Base-by-base conservation (phyloP, 2,329 filamentous ascomycete species). In the Curvularia hawaiiensis region DNA sequence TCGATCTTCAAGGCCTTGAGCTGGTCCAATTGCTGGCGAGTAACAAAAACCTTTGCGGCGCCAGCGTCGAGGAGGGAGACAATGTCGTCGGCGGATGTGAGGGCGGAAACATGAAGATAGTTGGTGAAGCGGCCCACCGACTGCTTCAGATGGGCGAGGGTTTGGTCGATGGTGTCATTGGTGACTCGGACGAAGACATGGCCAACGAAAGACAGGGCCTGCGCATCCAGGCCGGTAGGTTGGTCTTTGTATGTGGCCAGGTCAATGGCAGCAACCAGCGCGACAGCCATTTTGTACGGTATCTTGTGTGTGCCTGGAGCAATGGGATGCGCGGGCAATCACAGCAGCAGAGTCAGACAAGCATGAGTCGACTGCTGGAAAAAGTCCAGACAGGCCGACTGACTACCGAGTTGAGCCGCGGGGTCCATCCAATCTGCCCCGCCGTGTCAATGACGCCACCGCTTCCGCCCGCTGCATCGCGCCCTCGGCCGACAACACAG, bases 21-120 rank as follows among this genome's bases (percentile, higher is more conserved):
- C 18, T 79, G 75, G 40, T 81, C 80, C 52, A 96, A 80, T 73
- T 92, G 89, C 55, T 87, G 83, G 47, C 88, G 84, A 18, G 84
- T 84, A 50, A 97, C 90, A 75, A 98, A 95, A 61, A 95, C 89
- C 74, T 89, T 95, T 51, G 88, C 85, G 7, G 92, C 92, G 58
- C 95, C 95, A 62, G 88, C 85, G 75, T 99, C 91, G 54, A 99
- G 86, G 35, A 98, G 83, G 46, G 90, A 85, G 52, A 94, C 79
- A 35, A 98, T 82, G 62, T 96, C 90, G 64, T 92, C 89, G 54
- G 82, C 80, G 11, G 87, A 87, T 31, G 84, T 76, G 39, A 98
- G 82, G 22, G 79, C 79, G 4, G 90, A 89, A 50, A 88, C 92
- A 68, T 97, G 91, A 64, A 97, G 85, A 74, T 90, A 92, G 63